Evolutionary conservation across 495 filamentous ascomycete species (phyloP).

Genomic region (Lasiosphaeriaceae sp.): DNA sequence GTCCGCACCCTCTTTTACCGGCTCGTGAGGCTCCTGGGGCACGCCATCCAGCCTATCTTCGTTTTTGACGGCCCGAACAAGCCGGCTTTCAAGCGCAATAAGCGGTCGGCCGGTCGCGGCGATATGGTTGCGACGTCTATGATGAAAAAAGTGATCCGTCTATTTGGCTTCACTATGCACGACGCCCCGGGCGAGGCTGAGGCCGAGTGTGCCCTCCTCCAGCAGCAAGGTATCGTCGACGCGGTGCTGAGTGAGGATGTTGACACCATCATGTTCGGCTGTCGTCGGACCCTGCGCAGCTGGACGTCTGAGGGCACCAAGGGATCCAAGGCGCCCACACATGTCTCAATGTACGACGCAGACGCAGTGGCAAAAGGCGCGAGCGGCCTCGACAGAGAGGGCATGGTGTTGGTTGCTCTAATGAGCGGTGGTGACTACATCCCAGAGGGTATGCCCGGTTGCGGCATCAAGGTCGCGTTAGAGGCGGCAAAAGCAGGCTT

Average conservation of each 20-base stretch:
- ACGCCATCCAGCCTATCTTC: slow-evolving; percentile 84
- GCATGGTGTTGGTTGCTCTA: slow-evolving; percentile 91
- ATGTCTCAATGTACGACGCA: slow-evolving; percentile 73
- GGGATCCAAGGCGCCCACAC: slow-evolving; percentile 67
- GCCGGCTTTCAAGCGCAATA: slow-evolving; percentile 85
- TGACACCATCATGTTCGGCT: slow-evolving; percentile 97
- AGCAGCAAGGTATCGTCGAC: slow-evolving; percentile 82
- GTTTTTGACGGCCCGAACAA: slow-evolving; percentile 93
- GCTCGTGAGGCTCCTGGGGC: slow-evolving; percentile 73
- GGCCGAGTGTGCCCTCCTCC: slow-evolving; percentile 88
- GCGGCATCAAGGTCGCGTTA: slow-evolving; percentile 80
- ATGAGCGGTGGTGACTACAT: slow-evolving; percentile 97
- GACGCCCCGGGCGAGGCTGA: slow-evolving; percentile 94
- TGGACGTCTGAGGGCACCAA: slow-evolving; percentile 72
- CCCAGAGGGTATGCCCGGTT: slow-evolving; percentile 82
- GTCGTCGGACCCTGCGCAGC: slow-evolving; percentile 69
- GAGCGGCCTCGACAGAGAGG: slow-evolving; percentile 67
- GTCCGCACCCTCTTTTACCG: slow-evolving; percentile 91
- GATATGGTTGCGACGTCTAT: slow-evolving; percentile 52
- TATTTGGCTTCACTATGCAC: slow-evolving; percentile 82
- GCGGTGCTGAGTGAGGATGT: slow-evolving; percentile 96
- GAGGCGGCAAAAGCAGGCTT: slow-evolving; percentile 89
- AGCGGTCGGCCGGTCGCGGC: slow-evolving; percentile 49
- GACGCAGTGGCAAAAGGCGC: slow-evolving; percentile 33
- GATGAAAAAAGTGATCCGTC: slow-evolving; percentile 73